Evolutionary conservation across 305 asterid genomes (phyloP).

Genomic region (Andrographis paniculata): DNA sequence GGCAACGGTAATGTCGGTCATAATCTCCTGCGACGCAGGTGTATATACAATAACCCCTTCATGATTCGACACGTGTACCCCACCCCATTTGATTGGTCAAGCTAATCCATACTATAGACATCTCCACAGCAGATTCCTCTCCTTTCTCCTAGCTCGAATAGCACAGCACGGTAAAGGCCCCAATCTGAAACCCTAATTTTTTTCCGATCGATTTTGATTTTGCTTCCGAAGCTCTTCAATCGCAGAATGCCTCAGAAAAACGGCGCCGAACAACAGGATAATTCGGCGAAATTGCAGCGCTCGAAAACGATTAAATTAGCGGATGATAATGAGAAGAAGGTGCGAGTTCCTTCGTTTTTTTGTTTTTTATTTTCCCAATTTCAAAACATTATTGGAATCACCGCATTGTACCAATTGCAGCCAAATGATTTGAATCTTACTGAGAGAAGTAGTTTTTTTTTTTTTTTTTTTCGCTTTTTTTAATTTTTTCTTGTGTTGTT

Average conservation of each 20-base stretch:
- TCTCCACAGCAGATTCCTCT: constrained; percentile 15
- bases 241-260: constrained; percentile 52
- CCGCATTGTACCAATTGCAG: too few relatives aligned
- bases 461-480: too few relatives aligned
- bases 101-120: constrained; percentile 4
- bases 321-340: constrained; percentile 68
- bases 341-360: constrained; percentile 16
- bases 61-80: too few relatives aligned
- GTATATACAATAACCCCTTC: neutral
- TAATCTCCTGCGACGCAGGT: constrained; percentile 6
- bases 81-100: neutral
- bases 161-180: constrained; percentile 19
- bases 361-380: neutral
- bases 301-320: constrained; percentile 50
- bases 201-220: constrained; percentile 22
- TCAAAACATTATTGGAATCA: neutral
- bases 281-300: constrained; percentile 36
- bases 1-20: neutral
- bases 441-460: too few relatives aligned
- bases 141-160: neutral
- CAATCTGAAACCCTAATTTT: constrained; percentile 40
- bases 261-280: constrained; percentile 42
- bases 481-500: constrained; percentile 10
- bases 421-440: too few relatives aligned
- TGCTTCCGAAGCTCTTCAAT: neutral